Percentiles rank a stretch among this genome's conserved stretches.
Conservation (phyloP, 148 eudicot genomes). For the Vaccinium myrtillus region DNA sequence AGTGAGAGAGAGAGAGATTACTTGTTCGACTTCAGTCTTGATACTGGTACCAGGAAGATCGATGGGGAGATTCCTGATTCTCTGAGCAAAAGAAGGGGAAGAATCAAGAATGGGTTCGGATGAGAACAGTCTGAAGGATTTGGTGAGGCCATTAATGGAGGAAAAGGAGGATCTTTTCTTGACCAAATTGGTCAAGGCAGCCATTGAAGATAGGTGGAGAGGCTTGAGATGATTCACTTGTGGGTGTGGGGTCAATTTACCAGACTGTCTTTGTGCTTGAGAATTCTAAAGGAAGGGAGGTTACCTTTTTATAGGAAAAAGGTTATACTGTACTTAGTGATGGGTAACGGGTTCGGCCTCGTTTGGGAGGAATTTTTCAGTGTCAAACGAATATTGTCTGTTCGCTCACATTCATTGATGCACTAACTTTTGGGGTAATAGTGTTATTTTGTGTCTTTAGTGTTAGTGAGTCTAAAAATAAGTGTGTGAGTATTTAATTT, state of each 20-base stretch:
- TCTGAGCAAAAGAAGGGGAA: constrained; percentile 34
- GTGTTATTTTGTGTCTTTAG: no score
- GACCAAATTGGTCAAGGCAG: constrained; percentile 29
- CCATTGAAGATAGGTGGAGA: constrained; percentile 25
- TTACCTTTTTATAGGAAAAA: background rate
- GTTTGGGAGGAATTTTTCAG: no score
- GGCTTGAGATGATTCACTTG: background rate
- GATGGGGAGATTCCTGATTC: constrained; percentile 51
- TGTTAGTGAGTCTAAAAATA: no score
- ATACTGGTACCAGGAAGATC: constrained; percentile 59
- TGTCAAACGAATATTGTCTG: no score
- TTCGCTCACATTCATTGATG: no score
- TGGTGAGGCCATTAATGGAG: background rate
- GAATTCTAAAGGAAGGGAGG: background rate
- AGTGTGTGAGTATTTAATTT: no score
- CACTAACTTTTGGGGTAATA: no score
- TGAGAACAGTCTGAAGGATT: constrained; percentile 21
- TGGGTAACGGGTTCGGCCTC: no score
- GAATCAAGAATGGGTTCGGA: constrained; percentile 31
- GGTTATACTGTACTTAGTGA: no score
- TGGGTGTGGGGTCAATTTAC: background rate
- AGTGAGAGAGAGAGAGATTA: constrained; percentile 12
- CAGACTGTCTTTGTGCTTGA: background rate
- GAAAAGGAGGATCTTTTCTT: constrained; percentile 27
- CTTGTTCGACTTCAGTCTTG: constrained; percentile 68